Evolutionary conservation across 1,139 yeast genomes (phyloP).

Genomic region (Taphrina flavorubra): DNA sequence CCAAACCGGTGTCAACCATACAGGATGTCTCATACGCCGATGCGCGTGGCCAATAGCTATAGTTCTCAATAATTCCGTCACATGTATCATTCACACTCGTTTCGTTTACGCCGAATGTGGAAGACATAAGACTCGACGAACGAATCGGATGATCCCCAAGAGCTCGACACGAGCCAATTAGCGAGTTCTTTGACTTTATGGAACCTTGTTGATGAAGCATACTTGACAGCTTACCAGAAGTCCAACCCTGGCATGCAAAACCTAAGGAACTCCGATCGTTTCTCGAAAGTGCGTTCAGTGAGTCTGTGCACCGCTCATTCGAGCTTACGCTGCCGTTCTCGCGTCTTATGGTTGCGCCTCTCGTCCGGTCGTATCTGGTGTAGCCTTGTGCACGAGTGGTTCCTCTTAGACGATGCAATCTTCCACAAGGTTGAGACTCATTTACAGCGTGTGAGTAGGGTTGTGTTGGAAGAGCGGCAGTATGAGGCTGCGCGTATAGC

Average conservation of each 20-base stretch:
- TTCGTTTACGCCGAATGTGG: neutral
- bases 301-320: neutral
- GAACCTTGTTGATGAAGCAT: too few relatives aligned
- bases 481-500: too few relatives aligned
- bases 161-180: neutral
- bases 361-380: neutral
- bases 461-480: too few relatives aligned
- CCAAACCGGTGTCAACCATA: too few relatives aligned
- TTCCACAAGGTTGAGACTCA: too few relatives aligned
- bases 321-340: neutral
- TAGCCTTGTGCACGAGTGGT: neutral
- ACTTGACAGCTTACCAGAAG: too few relatives aligned
- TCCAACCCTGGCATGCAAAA: constrained; percentile 4
- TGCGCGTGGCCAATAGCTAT: constrained; percentile 3
- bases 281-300: neutral
- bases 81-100: constrained; percentile 11
- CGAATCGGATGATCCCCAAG: neutral
- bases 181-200: neutral
- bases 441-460: too few relatives aligned
- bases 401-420: neutral
- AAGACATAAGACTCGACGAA: neutral
- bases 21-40: too few relatives aligned
- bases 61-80: neutral
- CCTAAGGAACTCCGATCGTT: neutral
- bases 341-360: neutral